A percentile compares a stretch with the other conserved stretches of the same genome.
Evolutionary conservation across 2,329 filamentous ascomycete genomes (phyloP).

Genomic region (Mollisiaceae sp.): DNA sequence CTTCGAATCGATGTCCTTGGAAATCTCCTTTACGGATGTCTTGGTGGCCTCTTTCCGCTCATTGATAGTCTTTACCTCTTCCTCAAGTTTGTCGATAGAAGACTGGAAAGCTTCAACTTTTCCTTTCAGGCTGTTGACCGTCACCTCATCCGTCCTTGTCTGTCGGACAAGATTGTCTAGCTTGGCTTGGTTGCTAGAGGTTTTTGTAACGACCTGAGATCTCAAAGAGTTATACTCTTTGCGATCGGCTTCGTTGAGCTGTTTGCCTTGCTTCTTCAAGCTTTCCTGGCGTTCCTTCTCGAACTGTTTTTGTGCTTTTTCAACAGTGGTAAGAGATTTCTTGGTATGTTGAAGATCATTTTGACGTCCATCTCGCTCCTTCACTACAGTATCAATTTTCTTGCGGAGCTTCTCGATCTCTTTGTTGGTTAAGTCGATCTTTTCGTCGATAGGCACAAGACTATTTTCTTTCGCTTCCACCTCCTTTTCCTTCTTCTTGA

Average conservation of each 20-base stretch:
- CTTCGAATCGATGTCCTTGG: constrained; percentile 80
- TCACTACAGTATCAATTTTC: constrained; percentile 72
- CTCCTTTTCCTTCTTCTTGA: constrained; percentile 83
- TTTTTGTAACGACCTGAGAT: constrained; percentile 82
- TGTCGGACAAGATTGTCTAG: constrained; percentile 88
- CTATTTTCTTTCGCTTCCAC: constrained; percentile 86
- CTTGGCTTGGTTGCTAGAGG: constrained; percentile 79
- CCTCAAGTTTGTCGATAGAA: constrained; percentile 73
- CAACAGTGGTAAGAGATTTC: constrained; percentile 81
- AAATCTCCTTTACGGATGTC: constrained; percentile 67
- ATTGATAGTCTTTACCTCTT: constrained; percentile 70
- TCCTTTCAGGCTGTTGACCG: constrained; percentile 84
- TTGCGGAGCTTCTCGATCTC: constrained; percentile 72
- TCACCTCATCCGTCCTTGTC: constrained; percentile 88
- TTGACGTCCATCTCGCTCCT: constrained; percentile 76
- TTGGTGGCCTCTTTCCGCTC: constrained; percentile 71
- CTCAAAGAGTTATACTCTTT: constrained; percentile 86
- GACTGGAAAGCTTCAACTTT: constrained; percentile 82
- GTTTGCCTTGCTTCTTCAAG: constrained; percentile 83
- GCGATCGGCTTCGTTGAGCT: constrained; percentile 83
- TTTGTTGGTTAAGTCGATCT: constrained; percentile 77
- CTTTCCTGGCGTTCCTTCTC: constrained; percentile 86
- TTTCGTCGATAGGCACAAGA: constrained; percentile 89
- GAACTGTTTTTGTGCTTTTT: constrained; percentile 88
- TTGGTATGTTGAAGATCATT: constrained; percentile 73